phyloP scores from a whole-genome alignment of 208 protist species.

The Phytomonas serpens region DNA sequence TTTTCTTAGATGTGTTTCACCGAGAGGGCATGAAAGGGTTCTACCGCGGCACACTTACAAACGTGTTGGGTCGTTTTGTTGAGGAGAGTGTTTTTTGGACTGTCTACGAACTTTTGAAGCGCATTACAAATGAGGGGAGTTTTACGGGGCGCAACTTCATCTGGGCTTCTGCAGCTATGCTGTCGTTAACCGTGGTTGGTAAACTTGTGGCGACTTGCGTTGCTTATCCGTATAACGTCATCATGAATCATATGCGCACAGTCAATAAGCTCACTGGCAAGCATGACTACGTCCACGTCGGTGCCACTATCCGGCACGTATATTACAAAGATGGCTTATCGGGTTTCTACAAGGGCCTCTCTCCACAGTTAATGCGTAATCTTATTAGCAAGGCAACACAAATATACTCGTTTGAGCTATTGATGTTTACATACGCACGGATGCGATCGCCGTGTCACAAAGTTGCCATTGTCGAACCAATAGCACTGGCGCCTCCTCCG shows the following conservation, averaged over 20 bases:
- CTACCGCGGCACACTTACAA: slow-evolving; percentile 82
- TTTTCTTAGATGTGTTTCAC: slow-evolving; percentile 52
- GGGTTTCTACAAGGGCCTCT: slow-evolving; percentile 87
- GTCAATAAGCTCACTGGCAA: slow-evolving; percentile 74
- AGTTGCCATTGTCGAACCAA: too few relatives aligned
- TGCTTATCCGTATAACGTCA: slow-evolving; percentile 87
- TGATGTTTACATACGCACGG: slow-evolving; percentile 63
- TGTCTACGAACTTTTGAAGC: slow-evolving; percentile 83
- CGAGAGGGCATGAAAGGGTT: slow-evolving; percentile 67
- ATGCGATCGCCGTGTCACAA: too few relatives aligned
- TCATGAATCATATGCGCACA: slow-evolving; percentile 85
- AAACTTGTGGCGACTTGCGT: slow-evolving; percentile 67
- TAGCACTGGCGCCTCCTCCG: background rate
- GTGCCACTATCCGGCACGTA: slow-evolving; percentile 65
- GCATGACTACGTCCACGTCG: slow-evolving; percentile 56
- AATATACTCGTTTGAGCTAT: slow-evolving; percentile 85
- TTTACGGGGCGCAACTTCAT: slow-evolving; percentile 50
- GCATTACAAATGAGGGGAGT: slow-evolving; percentile 45
- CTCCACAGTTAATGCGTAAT: slow-evolving; percentile 76
- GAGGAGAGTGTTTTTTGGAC: slow-evolving; percentile 86
- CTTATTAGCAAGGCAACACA: slow-evolving; percentile 82
- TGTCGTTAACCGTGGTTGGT: slow-evolving; percentile 72
- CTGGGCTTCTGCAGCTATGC: slow-evolving; percentile 49
- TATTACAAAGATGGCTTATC: slow-evolving; percentile 63
- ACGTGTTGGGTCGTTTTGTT: slow-evolving; percentile 74